Evolutionary conservation across 2,329 filamentous ascomycete genomes (phyloP).

Genomic region (Elsinoe perseae): DNA sequence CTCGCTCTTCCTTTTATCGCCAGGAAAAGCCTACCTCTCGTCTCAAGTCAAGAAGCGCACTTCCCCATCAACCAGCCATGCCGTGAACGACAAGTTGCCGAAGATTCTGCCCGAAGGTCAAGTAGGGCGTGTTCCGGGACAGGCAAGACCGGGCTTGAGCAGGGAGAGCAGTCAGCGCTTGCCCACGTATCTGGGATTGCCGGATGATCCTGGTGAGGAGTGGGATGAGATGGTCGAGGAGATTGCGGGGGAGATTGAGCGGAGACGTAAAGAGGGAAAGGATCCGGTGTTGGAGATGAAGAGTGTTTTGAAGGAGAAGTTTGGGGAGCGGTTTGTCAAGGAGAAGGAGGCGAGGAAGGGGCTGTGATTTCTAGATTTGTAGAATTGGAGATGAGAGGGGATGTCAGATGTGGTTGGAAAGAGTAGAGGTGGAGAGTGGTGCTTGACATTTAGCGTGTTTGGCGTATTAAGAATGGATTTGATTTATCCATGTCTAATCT

Average conservation of each 20-base stretch:
- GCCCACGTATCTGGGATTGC: conserved; percentile 64
- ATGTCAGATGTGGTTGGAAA: not conserved
- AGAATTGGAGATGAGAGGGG: not conserved
- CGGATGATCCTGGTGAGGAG: conserved; percentile 66
- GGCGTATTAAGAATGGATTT: too few relatives aligned
- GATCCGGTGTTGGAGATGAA: conserved; percentile 45
- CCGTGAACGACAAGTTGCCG: conserved; percentile 20
- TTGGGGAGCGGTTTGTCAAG: conserved; percentile 22
- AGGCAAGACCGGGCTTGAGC: not conserved
- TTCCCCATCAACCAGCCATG: not conserved
- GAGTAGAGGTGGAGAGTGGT: not conserved
- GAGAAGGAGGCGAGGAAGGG: conserved; percentile 14
- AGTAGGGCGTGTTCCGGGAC: conserved; percentile 34
- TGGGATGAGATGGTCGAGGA: conserved; percentile 72
- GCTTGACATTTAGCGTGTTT: too few relatives aligned
- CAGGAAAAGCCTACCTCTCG: conserved; percentile 52
- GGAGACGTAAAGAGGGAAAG: conserved; percentile 40
- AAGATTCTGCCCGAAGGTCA: conserved; percentile 26
- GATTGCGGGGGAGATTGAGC: conserved; percentile 64
- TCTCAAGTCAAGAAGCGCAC: conserved; percentile 29
- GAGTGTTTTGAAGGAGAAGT: conserved; percentile 43
- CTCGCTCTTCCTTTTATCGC: conserved; percentile 71
- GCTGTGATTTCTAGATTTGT: not conserved
- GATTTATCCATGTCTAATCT: too few relatives aligned
- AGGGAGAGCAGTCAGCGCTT: conserved; percentile 3